These are phyloP conservation scores for Giardia muris DNA, from an alignment of 208 protist species.

Conservation along the genomic window DNA sequence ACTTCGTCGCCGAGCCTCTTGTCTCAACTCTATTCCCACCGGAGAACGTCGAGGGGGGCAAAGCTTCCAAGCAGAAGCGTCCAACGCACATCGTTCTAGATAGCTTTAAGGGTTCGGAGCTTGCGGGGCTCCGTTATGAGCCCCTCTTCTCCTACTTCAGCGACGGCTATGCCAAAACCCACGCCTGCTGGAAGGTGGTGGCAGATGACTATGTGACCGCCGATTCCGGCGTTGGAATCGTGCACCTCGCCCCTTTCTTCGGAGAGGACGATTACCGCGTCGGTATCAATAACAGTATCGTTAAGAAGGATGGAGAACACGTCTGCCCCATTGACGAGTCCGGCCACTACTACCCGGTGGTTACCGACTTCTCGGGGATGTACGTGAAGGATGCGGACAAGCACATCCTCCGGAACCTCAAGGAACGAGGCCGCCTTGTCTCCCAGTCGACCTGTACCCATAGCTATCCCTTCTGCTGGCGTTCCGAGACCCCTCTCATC, in stretches of 20 bases:
- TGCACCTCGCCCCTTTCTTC: slow-evolving; percentile 94
- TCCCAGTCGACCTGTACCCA: slow-evolving; percentile 68
- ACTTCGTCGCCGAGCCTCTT: slow-evolving; percentile 50
- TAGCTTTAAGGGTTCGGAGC: slow-evolving; percentile 36
- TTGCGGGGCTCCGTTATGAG: slow-evolving; percentile 24
- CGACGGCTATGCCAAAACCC: slow-evolving; percentile 4
- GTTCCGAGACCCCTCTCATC: slow-evolving; percentile 87
- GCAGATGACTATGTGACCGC: slow-evolving; percentile 81
- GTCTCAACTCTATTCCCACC: slow-evolving; percentile 40
- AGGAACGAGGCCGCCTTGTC: slow-evolving; percentile 66
- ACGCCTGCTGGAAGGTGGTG: slow-evolving; percentile 70
- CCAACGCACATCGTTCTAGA: slow-evolving; percentile 19
- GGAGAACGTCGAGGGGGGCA: neutral
- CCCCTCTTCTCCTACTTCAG: slow-evolving; percentile 35
- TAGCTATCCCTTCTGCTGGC: slow-evolving; percentile 98
- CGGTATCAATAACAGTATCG: slow-evolving; percentile 73
- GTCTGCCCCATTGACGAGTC: slow-evolving; percentile 92
- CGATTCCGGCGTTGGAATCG: slow-evolving; percentile 91
- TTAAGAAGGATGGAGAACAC: slow-evolving; percentile 56
- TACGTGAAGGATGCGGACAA: slow-evolving; percentile 89
- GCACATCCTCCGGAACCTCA: slow-evolving; percentile 74
- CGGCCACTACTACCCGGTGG: slow-evolving; percentile 76
- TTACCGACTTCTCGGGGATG: slow-evolving; percentile 66
- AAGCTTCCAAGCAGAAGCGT: neutral
- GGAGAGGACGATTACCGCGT: slow-evolving; percentile 93